phyloP scores from a whole-genome alignment of 2,329 filamentous ascomycete species.

The Trichoderma breve region DNA sequence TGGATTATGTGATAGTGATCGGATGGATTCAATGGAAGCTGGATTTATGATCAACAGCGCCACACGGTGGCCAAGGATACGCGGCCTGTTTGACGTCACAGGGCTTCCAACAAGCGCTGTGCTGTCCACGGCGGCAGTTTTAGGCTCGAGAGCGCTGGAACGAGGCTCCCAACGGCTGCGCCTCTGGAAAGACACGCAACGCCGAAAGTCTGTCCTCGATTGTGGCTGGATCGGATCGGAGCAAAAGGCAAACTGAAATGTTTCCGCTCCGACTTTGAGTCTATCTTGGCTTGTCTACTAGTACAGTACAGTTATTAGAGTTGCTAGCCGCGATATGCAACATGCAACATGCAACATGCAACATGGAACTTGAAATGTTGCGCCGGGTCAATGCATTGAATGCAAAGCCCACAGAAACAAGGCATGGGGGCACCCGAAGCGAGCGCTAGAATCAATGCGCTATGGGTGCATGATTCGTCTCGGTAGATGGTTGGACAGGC shows the following conservation, averaged over 20 bases:
- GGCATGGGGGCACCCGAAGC: background rate
- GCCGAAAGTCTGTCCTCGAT: background rate
- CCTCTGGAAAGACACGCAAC: background rate
- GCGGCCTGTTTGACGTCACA: constrained; percentile 19
- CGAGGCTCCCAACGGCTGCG: background rate
- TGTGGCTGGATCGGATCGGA: background rate
- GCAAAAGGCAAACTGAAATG: background rate
- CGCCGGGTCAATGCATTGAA: background rate
- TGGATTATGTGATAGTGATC: background rate
- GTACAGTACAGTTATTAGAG: background rate
- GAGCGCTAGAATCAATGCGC: constrained; percentile 7
- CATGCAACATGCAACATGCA: background rate
- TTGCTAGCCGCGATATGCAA: background rate
- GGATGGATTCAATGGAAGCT: background rate
- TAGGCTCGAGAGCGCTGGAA: background rate
- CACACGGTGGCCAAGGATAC: background rate
- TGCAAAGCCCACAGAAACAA: background rate
- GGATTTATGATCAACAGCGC: background rate
- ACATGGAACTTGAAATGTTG: background rate
- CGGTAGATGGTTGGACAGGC: constrained; percentile 9
- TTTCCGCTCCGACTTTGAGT: background rate
- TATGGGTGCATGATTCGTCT: constrained; percentile 17
- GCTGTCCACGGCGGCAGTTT: background rate
- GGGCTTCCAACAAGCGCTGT: background rate
- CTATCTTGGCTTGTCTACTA: background rate